Evolutionary conservation across 2,329 filamentous ascomycete genomes (phyloP).

Genomic region (Cercospora sp.): DNA sequence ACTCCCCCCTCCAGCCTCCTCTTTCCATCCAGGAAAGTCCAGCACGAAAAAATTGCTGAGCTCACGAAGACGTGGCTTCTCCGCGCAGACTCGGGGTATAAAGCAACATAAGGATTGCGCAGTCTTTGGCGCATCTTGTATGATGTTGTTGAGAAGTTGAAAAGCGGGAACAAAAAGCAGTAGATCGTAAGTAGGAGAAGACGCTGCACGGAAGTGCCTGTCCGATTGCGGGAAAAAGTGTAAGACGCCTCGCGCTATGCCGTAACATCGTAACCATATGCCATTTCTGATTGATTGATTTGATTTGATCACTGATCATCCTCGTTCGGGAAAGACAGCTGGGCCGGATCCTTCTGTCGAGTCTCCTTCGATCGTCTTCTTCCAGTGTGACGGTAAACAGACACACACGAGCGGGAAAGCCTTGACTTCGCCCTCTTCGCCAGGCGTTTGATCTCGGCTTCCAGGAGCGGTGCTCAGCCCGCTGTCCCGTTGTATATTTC

Average conservation of each 20-base stretch:
- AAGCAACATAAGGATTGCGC: constrained; percentile 13
- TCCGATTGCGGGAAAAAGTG: constrained; percentile 1
- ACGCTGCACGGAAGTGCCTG: neutral
- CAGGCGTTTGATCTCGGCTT: constrained; percentile 17
- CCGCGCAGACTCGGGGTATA: constrained; percentile 13
- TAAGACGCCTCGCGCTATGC: constrained; percentile 21
- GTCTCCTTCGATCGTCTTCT: constrained; percentile 92
- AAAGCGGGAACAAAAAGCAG: neutral
- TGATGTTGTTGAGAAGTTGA: neutral
- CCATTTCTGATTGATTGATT: constrained; percentile 9
- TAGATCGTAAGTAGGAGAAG: neutral
- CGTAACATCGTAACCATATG: constrained; percentile 23
- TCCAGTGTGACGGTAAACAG: constrained; percentile 92
- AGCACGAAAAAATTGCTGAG: constrained; percentile 7
- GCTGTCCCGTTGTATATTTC: constrained; percentile 79
- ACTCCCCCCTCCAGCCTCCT: neutral
- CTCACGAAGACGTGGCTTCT: neutral
- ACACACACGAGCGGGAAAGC: constrained; percentile 97
- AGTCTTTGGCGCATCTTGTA: neutral
- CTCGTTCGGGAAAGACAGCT: constrained; percentile 19
- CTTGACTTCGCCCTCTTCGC: constrained; percentile 75
- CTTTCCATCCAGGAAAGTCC: neutral
- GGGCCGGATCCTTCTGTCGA: constrained; percentile 37
- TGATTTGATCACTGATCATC: constrained; percentile 13
- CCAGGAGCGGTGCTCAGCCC: constrained; percentile 77